phyloP scores from a whole-genome alignment of 2,329 filamentous ascomycete genomes.

The Pleomassaria siparia region DNA sequence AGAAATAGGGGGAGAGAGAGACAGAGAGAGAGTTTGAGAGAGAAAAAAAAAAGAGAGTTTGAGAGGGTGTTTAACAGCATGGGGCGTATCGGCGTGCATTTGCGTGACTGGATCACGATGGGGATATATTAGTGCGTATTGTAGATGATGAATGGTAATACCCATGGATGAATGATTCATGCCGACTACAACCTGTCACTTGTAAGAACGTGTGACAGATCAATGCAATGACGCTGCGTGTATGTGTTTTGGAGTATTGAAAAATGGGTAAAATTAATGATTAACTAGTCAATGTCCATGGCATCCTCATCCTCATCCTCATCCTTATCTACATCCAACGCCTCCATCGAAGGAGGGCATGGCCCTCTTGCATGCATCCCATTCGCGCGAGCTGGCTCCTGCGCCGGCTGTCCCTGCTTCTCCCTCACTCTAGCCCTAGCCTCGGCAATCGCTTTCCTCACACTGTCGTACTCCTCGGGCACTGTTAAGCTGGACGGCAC shows the following conservation, averaged over 20 bases:
- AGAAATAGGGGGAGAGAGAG: slow-evolving; percentile 15
- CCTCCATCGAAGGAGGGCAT: slow-evolving; percentile 2
- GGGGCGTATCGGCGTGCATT: neutral
- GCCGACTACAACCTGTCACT: no score
- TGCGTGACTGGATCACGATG: slow-evolving; percentile 35
- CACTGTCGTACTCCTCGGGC: slow-evolving; percentile 69
- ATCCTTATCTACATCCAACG: slow-evolving; percentile 52
- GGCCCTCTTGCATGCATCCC: neutral
- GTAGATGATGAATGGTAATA: slow-evolving; percentile 11
- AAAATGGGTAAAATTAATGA: neutral
- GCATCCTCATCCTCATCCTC: slow-evolving; percentile 58
- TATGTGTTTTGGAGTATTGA: no score
- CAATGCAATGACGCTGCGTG: no score
- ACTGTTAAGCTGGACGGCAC: slow-evolving; percentile 76
- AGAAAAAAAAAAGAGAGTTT: neutral
- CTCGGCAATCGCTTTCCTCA: slow-evolving; percentile 82
- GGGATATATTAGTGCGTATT: slow-evolving; percentile 10
- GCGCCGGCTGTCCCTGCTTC: slow-evolving; percentile 49
- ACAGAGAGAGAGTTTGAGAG: neutral
- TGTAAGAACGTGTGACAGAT: no score
- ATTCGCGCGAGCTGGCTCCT: slow-evolving; percentile 39
- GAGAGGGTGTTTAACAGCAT: neutral
- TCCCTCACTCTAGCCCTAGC: slow-evolving; percentile 69
- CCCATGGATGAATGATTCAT: slow-evolving; percentile 4
- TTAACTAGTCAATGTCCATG: slow-evolving; percentile 64